Percentiles rank a stretch among this genome's conserved stretches.
These are phyloP conservation scores for Melampsora americana DNA, from an alignment of 1,284 basidiomycete species.

Conservation along the genomic window DNA sequence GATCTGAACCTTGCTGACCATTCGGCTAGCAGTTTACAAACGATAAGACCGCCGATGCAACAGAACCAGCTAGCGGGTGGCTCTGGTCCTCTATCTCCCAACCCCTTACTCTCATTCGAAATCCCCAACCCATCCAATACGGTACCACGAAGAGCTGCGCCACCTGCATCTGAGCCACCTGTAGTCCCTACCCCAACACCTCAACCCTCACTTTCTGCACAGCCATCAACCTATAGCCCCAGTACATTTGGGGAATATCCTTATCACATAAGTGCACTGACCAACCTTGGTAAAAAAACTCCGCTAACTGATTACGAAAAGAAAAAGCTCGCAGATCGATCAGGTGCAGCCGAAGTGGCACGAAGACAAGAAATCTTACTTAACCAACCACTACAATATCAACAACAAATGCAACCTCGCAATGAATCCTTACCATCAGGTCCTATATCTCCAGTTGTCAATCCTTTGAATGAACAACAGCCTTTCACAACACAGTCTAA, in stretches of 20 bases:
- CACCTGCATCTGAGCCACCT: neutral
- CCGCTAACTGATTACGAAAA: neutral
- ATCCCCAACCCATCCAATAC: slow-evolving; percentile 5
- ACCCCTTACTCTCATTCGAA: slow-evolving; percentile 36
- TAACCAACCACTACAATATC: neutral
- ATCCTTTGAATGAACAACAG: neutral
- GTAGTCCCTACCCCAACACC: neutral
- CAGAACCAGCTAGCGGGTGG: neutral
- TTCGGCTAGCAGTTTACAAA: neutral
- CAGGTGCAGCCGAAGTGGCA: neutral
- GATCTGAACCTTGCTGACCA: neutral
- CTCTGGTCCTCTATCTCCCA: neutral
- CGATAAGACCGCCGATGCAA: neutral
- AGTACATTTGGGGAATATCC: neutral
- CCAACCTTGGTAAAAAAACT: neutral
- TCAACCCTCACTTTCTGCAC: neutral
- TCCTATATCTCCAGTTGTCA: neutral
- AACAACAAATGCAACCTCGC: neutral
- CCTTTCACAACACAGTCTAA: neutral
- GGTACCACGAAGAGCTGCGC: neutral
- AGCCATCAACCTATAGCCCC: neutral
- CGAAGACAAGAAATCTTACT: neutral
- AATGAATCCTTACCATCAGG: neutral
- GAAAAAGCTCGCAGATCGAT: neutral
- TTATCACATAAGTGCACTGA: neutral